Base-by-base conservation (phyloP, 345 rosid genomes). In the Salix purpurea region DNA sequence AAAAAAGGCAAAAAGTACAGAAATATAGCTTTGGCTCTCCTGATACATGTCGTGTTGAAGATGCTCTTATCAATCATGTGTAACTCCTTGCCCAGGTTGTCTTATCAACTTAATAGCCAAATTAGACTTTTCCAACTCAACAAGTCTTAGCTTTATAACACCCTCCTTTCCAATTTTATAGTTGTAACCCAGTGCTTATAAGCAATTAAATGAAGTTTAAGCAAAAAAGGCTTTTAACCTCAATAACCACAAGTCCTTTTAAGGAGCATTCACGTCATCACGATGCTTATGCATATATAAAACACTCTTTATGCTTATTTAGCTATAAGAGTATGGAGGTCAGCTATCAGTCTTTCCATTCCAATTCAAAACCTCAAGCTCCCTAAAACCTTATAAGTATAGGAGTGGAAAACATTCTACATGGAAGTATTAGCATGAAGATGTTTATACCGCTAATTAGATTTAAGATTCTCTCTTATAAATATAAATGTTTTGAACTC, bases 271-370 rank as follows among this genome's bases (percentile, higher is more conserved):
- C 19, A 7, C 1, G 1, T 48, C 54, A 16, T 48, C 54, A 48
- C 0, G 16, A 48, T 15, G 54, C 21, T 48, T 14, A 18, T 48
- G 21, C 2, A 15, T 48, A 5, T 16, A 48, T 0, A 1, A 2
- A 2, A 5, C 7, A 5, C 0, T 48, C 7, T 48, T 4, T 6
- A 48, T 5, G 54, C 19, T 6, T 1, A 5, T 48, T 7, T 48
- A 2, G 7, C 19, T 2, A 15, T 48, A 6, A 1, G 0, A 0
- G 21, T 7, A 48, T 14, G 0, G 0, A 48, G 54, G 54, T 0
- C 16, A 48, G 0, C 21, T 4, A 48, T 6, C 0, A 0, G 0
- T 48, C 5, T 0, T 0, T 5, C 7, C 54, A 48, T 48, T 48
- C 7, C 7, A 48, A 0, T 14, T 4, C 21, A 48, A 1, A 48